Conservation (phyloP, 2,329 filamentous ascomycete genomes). For the Clarireedia sp. region DNA sequence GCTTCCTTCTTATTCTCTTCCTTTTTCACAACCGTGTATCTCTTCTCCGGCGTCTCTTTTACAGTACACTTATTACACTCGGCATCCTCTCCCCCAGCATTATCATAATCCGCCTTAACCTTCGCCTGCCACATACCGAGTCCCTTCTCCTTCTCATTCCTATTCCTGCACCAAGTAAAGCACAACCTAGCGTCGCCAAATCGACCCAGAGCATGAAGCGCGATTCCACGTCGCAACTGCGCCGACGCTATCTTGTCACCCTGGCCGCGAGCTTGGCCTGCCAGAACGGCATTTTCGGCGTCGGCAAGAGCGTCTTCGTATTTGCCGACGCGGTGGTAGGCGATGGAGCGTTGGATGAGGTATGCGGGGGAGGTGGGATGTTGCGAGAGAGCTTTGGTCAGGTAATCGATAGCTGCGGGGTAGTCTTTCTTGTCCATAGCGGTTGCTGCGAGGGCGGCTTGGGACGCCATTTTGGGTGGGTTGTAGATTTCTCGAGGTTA, state of each 20-base stretch:
- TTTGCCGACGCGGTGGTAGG: conserved; percentile 58
- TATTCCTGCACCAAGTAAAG: conserved; percentile 49
- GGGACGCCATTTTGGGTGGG: conserved; percentile 38
- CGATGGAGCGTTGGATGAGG: conserved; percentile 74
- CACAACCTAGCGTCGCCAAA: conserved; percentile 71
- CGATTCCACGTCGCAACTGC: conserved; percentile 71
- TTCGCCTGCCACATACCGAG: conserved; percentile 52
- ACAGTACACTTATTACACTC: conserved; percentile 37
- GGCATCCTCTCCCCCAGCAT: conserved; percentile 39
- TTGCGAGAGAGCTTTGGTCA: conserved; percentile 55
- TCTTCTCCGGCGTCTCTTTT: conserved; percentile 44
- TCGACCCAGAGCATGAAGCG: conserved; percentile 59
- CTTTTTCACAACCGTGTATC: conserved; percentile 13
- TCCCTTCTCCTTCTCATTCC: conserved; percentile 44
- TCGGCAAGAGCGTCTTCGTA: conserved; percentile 60
- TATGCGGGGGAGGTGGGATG: conserved; percentile 69
- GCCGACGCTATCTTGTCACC: conserved; percentile 71
- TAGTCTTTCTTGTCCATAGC: conserved; percentile 60
- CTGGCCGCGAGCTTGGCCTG: conserved; percentile 59
- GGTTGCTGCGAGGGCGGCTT: conserved; percentile 41
- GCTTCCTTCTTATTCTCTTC: neutral
- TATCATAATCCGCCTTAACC: conserved; percentile 42
- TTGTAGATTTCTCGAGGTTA: neutral
- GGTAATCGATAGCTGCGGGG: conserved; percentile 57
- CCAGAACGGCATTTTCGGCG: conserved; percentile 56